Evolutionary conservation across 2,329 filamentous ascomycete species (phyloP), one percentile per base, ranked within the genome.

Genomic region (Monascus ruber): DNA sequence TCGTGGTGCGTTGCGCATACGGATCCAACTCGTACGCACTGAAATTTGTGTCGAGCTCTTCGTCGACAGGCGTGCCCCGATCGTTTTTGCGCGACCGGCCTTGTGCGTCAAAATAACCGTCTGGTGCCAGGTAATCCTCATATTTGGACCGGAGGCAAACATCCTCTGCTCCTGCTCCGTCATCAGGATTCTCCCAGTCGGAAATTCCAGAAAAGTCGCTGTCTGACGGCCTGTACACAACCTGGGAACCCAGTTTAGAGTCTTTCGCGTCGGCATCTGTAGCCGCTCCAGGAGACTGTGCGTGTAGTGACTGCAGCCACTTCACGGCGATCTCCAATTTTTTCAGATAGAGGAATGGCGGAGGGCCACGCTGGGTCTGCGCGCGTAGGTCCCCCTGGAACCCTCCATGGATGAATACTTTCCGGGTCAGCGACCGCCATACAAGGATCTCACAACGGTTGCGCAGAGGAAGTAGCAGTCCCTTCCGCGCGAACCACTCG

Each of bases 351-450:
- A 95, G 69, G 0, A 83, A 85, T 0, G 86, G 83, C 2, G 86
- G 49, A 72, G 77, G 43, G 63, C 70, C 49, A 69, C 72, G 40
- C 68, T 64, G 60, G 17, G 54, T 49, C 42, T 59, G 57, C 36
- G 51, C 51, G 32, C 54, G 53, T 5, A 50, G 50, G 34, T 64
- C 69, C 1, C 81, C 81, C 32, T 78, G 76, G n/a, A 79, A 73
- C 46, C 88, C 91, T 10, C 77, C 83, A 8, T 91, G 69, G 6
- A 89, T 64, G 58, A 94, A 95, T 0, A 81, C 77, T 47, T 79
- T 81, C 26, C 87, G 77, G 11, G 83, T 76, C 5, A 96, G 72
- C 1, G 83, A 83, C 9, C 89, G 79, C 86, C 86, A 94, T 8
- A 94, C 76, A 2, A 93, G 69, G 1, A 85, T 77, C 40, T 91